These are phyloP conservation scores for Drechslerella coelobrocha DNA, from an alignment of 2,329 filamentous ascomycete species.

Conservation along the genomic window DNA sequence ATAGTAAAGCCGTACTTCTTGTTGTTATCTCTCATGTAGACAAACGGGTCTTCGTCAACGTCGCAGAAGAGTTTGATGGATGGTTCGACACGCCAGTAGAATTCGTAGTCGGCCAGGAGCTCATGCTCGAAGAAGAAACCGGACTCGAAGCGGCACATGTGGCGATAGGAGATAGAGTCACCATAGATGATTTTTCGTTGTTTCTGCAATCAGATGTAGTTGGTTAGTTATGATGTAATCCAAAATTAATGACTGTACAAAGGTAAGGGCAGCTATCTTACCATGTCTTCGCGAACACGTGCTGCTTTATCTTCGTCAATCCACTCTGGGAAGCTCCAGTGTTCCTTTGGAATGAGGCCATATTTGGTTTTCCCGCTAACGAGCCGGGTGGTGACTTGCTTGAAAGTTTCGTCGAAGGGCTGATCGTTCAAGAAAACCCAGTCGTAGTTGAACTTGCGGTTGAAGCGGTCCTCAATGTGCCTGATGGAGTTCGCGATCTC, in stretches of 20 bases:
- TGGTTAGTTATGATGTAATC: too few relatives aligned
- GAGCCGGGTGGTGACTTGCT: slow-evolving; percentile 83
- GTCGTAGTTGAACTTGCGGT: slow-evolving; percentile 93
- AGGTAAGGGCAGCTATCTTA: slow-evolving; percentile 54
- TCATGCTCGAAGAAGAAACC: slow-evolving; percentile 98
- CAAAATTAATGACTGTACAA: background rate
- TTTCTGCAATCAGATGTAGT: slow-evolving; percentile 39
- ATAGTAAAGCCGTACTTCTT: slow-evolving; percentile 99
- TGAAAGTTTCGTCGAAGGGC: slow-evolving; percentile 91
- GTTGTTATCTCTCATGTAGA: slow-evolving; percentile 90
- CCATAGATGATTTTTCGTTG: slow-evolving; percentile 97
- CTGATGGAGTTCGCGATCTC: slow-evolving; percentile 96
- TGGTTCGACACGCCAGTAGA: slow-evolving; percentile 99
- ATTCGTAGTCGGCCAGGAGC: slow-evolving; percentile 94
- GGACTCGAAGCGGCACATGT: slow-evolving; percentile 99
- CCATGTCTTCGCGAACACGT: slow-evolving; percentile 93
- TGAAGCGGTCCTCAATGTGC: slow-evolving; percentile 97
- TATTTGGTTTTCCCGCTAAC: slow-evolving; percentile 94
- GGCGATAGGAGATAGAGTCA: slow-evolving; percentile 93
- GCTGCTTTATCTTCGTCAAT: slow-evolving; percentile 94
- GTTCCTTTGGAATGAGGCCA: slow-evolving; percentile 84
- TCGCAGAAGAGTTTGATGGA: slow-evolving; percentile 97
- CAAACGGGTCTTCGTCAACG: slow-evolving; percentile 93
- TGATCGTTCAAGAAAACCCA: slow-evolving; percentile 99
- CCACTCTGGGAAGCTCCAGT: slow-evolving; percentile 96